These are phyloP conservation scores for Letharia lupina DNA, from an alignment of 495 filamentous ascomycete species.

Conservation along the genomic window DNA sequence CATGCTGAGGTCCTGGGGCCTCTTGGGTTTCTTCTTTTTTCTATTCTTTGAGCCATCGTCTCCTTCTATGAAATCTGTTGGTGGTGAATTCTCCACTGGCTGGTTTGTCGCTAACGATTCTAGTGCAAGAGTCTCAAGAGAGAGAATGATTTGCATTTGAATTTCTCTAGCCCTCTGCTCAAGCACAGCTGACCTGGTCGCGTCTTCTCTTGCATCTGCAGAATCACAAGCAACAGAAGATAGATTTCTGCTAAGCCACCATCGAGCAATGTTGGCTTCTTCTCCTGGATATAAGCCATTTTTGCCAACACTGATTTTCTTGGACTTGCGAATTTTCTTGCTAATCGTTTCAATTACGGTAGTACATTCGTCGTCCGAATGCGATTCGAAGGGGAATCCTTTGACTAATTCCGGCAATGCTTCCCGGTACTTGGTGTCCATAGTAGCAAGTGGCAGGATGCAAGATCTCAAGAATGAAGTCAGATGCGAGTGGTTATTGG, in stretches of 20 bases:
- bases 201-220: conserved; percentile 39
- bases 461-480: conserved; percentile 60
- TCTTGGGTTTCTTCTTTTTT: conserved; percentile 38
- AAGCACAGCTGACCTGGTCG: conserved; percentile 49
- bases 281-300: conserved; percentile 72
- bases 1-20: conserved; percentile 47
- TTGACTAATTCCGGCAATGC: conserved; percentile 59
- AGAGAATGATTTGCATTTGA: conserved; percentile 81
- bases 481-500: conserved; percentile 37
- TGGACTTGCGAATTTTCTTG: conserved; percentile 52
- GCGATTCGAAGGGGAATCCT: conserved; percentile 47
- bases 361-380: conserved; percentile 51
- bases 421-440: conserved; percentile 84
- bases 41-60: conserved; percentile 19
- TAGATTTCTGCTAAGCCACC: conserved; percentile 58
- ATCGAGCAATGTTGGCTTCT: conserved; percentile 61
- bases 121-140: conserved; percentile 78
- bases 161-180: conserved; percentile 69
- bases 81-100: conserved; percentile 26
- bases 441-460: conserved; percentile 60
- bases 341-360: conserved; percentile 18
- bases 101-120: conserved; percentile 39
- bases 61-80: conserved; percentile 31
- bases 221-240: conserved; percentile 32
- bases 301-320: conserved; percentile 65